A percentile compares a stretch with the other conserved stretches of the same genome.
Evolutionary conservation across 768 basidiomycete species (phyloP).

Genomic region (Cystobasidium tubakii): DNA sequence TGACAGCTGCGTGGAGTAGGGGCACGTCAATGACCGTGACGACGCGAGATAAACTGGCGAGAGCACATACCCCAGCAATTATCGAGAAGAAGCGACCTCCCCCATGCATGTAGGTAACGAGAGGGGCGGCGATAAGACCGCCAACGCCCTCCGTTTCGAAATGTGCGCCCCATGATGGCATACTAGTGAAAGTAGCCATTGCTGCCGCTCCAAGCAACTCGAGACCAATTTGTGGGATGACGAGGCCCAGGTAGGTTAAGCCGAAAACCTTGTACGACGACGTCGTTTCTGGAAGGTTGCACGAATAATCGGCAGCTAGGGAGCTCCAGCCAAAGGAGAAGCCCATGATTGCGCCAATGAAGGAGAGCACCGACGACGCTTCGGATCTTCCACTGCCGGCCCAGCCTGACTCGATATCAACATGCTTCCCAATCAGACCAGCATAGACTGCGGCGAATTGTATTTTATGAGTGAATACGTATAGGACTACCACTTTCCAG

Average conservation of each 20-base stretch:
- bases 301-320: conserved; percentile 48
- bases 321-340: conserved; percentile 53
- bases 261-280: conserved; percentile 51
- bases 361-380: conserved; percentile 33
- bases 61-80: conserved; percentile 50
- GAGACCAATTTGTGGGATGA: conserved; percentile 49
- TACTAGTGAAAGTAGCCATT: conserved; percentile 50
- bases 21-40: too few species aligned
- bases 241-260: conserved; percentile 49
- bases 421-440: background rate
- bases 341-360: conserved; percentile 47
- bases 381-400: background rate
- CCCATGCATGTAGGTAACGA: conserved; percentile 50
- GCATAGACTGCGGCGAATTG: conserved; percentile 11
- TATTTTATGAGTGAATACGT: too few species aligned
- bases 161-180: conserved; percentile 50
- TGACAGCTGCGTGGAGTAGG: background rate
- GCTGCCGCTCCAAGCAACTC: conserved; percentile 55
- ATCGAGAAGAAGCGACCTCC: conserved; percentile 55
- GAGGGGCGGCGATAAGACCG: conserved; percentile 53
- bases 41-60: background rate
- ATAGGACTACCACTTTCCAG: too few species aligned
- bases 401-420: background rate
- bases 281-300: conserved; percentile 24
- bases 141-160: conserved; percentile 51